Evolutionary conservation across 2,329 filamentous ascomycete species (phyloP), one percentile per base, ranked within the genome.

Genomic region (Apiospora pterosperma): DNA sequence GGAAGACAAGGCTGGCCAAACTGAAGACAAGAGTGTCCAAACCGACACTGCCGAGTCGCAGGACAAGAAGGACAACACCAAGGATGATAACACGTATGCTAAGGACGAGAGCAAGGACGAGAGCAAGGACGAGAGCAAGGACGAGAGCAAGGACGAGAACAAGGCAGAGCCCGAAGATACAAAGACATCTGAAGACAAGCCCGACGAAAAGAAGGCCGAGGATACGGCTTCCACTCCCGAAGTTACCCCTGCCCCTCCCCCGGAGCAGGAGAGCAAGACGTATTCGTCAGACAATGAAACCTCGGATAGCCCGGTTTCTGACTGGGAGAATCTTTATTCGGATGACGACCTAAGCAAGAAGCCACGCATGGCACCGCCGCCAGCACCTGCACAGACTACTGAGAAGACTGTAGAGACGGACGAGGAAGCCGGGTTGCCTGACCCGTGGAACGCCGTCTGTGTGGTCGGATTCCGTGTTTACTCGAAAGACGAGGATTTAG

Each of bases 281-380:
- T 79, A 80, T 65, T 79, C 80, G 1, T 84, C 83, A 0, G 83
- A 83, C 6, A 81, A 81, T 38, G 82, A 88, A 63, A 87, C 85
- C 0, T 88, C 85, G 0, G 86, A 88, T 55, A 87, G 84, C 7
- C 87, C 87, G 0, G 79, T 88, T 2, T 81, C 83, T 39, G 86
- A 88, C 66, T 88, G 82, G 80, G 85, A 88, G 68, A 80, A 83
- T 67, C 78, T 87, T 34, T 88, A 87, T 73, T 85, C 82, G 65
- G 82, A 81, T 61, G 86, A 88, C 67, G 85, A 89, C 69, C 82
- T 85, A 74, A 79, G 81, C 0, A 81, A 82, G 63, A 84, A 84
- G 72, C 84, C 82, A 5, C 79, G 81, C 19, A 72, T 78, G 48
- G 72, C 76, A 2, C 75, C 77, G 1, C 59, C 71, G 1, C 59